Evolutionary conservation across 2,329 filamentous ascomycete species (phyloP).

Genomic region (Ciborinia camelliae): DNA sequence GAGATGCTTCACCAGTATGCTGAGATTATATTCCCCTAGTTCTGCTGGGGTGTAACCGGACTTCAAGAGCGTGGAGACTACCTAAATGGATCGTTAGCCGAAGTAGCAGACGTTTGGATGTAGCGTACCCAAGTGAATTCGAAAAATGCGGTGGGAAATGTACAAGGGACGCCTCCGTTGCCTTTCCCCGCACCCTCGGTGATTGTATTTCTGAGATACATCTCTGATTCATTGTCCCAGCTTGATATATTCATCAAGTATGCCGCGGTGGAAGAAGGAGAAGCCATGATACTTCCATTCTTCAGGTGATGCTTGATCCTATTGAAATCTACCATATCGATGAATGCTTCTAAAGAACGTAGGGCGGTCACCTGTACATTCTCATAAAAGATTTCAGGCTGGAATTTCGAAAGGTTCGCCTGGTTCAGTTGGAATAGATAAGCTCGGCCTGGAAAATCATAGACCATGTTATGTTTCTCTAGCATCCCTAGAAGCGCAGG

Average conservation of each 20-base stretch:
- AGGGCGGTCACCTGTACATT: conserved; percentile 35
- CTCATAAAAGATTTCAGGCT: conserved; percentile 34
- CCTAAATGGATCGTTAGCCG: neutral
- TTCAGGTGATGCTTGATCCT: conserved; percentile 18
- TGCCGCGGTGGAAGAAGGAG: conserved; percentile 13
- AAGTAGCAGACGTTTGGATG: neutral
- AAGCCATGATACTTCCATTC: neutral
- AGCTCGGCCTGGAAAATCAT: neutral
- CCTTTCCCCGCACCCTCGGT: neutral
- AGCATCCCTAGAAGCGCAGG: conserved; percentile 7
- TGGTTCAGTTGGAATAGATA: conserved; percentile 28
- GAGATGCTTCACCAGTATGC: neutral
- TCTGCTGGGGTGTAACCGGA: neutral
- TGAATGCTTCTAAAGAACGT: conserved; percentile 43
- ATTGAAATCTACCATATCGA: conserved; percentile 41
- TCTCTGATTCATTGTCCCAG: conserved; percentile 2
- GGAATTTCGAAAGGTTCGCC: conserved; percentile 35
- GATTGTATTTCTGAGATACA: neutral
- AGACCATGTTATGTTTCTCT: neutral
- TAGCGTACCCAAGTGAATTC: neutral
- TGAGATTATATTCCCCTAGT: neutral
- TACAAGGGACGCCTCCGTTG: neutral
- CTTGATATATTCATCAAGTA: conserved; percentile 7
- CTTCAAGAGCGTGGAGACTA: neutral
- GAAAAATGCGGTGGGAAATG: neutral